A percentile compares a stretch with the other conserved stretches of the same genome.
Conservation (phyloP, 495 filamentous ascomycete genomes). For the Massariosphaeria phaeospora region DNA sequence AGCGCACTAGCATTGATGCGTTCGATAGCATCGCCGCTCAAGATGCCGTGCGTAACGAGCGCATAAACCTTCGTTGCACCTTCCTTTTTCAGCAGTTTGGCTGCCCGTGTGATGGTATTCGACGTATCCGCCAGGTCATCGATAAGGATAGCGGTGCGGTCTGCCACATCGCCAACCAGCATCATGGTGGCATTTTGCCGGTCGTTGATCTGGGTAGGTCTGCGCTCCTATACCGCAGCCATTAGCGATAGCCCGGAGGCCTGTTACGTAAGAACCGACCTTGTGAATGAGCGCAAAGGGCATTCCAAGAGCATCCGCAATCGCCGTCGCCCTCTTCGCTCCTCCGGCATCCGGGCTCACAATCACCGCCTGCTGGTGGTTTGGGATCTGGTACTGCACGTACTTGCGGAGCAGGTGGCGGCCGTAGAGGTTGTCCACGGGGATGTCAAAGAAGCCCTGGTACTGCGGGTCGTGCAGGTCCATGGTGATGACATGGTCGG, state of each 20-base stretch:
- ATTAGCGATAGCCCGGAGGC: conserved; percentile 29
- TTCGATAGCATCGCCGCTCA: conserved; percentile 90
- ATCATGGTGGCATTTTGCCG: conserved; percentile 98
- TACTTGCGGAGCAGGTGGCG: conserved; percentile 82
- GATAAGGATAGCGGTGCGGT: conserved; percentile 79
- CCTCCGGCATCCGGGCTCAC: conserved; percentile 96
- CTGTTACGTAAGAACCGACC: conserved; percentile 51
- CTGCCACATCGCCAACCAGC: conserved; percentile 83
- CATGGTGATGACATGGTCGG: conserved; percentile 95
- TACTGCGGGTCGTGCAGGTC: conserved; percentile 98
- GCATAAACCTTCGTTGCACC: conserved; percentile 85
- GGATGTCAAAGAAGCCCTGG: conserved; percentile 97
- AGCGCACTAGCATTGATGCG: conserved; percentile 85
- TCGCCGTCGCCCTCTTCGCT: conserved; percentile 93
- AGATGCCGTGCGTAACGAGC: conserved; percentile 86
- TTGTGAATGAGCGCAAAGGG: conserved; percentile 97
- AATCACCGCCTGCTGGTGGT: conserved; percentile 81
- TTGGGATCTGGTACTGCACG: conserved; percentile 81
- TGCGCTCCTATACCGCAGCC: conserved; percentile 66
- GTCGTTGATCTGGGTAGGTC: conserved; percentile 87
- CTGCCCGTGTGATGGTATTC: conserved; percentile 93
- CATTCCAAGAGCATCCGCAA: conserved; percentile 87
- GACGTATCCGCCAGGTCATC: conserved; percentile 95
- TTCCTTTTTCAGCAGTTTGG: conserved; percentile 93
- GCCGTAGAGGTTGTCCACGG: conserved; percentile 93